Conservation (phyloP, 2,329 filamentous ascomycete species). For the Pyrenophora teres region DNA sequence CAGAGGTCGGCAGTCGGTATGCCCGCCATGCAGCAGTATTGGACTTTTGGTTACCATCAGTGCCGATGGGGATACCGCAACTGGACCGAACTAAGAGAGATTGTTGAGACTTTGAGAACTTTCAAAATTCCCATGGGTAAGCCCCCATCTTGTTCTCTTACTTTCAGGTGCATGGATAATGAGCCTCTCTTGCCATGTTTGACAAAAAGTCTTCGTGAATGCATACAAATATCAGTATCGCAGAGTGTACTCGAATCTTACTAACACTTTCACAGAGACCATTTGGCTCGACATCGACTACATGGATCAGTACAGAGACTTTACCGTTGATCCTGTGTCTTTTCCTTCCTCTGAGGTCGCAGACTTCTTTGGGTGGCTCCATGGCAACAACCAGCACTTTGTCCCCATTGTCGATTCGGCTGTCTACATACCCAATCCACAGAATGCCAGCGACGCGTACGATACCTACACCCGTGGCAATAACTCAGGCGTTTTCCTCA, state of each 20-base stretch:
- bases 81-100: slow-evolving; percentile 67
- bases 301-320: slow-evolving; percentile 58
- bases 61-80: slow-evolving; percentile 82
- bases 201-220: no score
- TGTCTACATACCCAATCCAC: slow-evolving; percentile 74
- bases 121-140: slow-evolving; percentile 60
- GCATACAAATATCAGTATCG: no score
- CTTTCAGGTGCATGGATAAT: no score
- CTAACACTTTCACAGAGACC: slow-evolving; percentile 26
- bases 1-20: slow-evolving; percentile 69
- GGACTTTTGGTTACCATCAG: slow-evolving; percentile 80
- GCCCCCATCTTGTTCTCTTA: neutral
- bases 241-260: neutral
- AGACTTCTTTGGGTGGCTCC: slow-evolving; percentile 58
- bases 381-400: slow-evolving; percentile 61
- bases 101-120: slow-evolving; percentile 58
- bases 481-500: slow-evolving; percentile 56
- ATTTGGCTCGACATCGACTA: slow-evolving; percentile 55
- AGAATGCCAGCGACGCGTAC: slow-evolving; percentile 66
- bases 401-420: slow-evolving; percentile 65
- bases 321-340: slow-evolving; percentile 59
- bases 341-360: slow-evolving; percentile 57
- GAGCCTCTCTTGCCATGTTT: no score
- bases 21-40: slow-evolving; percentile 79
- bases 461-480: slow-evolving; percentile 57